Evolutionary conservation across 2,329 filamentous ascomycete genomes (phyloP), one percentile per base, ranked within the genome.

Genomic region (Pseudogymnoascus sp.): DNA sequence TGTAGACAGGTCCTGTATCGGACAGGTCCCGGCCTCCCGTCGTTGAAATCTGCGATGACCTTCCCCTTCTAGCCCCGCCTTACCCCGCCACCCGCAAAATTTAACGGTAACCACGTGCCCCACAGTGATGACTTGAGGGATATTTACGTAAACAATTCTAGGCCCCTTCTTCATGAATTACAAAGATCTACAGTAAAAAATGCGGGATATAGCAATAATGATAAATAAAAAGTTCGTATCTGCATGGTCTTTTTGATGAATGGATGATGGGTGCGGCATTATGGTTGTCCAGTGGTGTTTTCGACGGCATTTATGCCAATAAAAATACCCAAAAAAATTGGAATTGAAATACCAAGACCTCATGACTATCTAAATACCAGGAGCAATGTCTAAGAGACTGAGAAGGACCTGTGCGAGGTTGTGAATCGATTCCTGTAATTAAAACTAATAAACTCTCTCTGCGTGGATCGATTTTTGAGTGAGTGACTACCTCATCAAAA

Each of bases 61-160:
- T 56, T 56, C 26, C 50, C 50, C 4, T 33, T 56, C 50, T 4
- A 33, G 50, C 50, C 50, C 50, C 50, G 50, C 50, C 50, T 56
- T 56, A 56, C 50, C 50, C 50, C 50, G 50, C 50, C 50, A 56
- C 26, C 28, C 50, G 28, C 50, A 10, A 56, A 56, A 33, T 56
- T 33, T 12, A 56, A 56, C 28, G 50, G 50, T 8, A 16, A 56
- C 50, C 50, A 56, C 28, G 50, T 56, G 50, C 50, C 50, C 50
- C 50, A 56, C 50, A 33, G 11, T 10, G 28, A 56, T 56, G 28
- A 56, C 50, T 53, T 56, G 50, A 56, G 50, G 50, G 50, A 56
- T 56, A 56, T 56, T 56, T 56, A 56, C 50, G 50, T 56, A 56
- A 56, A 56, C 16, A 7, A 3, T 56, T 56, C 50, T 56, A 33